phyloP scores from a whole-genome alignment of 345 rosid species.

The Anastatica hierochuntica region DNA sequence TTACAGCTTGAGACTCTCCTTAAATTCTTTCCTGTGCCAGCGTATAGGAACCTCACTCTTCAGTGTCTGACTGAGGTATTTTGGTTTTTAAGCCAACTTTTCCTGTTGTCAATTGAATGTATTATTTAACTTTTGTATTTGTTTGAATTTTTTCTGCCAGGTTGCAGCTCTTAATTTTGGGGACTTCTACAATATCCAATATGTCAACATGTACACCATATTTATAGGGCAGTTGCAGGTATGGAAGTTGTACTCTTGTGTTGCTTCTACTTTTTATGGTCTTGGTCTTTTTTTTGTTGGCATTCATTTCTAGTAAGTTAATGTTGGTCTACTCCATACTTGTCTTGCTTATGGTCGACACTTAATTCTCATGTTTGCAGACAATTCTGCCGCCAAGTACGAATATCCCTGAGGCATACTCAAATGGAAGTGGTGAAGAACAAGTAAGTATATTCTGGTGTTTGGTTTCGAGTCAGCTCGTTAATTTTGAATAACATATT shows the following conservation, averaged over 20 bases:
- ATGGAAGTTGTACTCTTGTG: slow-evolving; percentile 5
- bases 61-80: slow-evolving; percentile 95
- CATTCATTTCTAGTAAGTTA: neutral
- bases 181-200: slow-evolving; percentile 71
- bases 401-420: slow-evolving; percentile 88
- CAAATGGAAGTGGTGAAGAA: slow-evolving; percentile 75
- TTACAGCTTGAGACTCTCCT: slow-evolving; percentile 88
- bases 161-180: slow-evolving; percentile 90
- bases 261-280: neutral
- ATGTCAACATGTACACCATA: slow-evolving; percentile 65
- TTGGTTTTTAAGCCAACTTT: neutral
- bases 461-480: neutral
- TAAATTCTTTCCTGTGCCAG: slow-evolving; percentile 68
- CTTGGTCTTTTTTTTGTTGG: neutral
- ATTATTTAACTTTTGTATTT: slow-evolving; percentile 1
- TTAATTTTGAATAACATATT: neutral
- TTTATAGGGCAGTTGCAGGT: slow-evolving; percentile 92
- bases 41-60: slow-evolving; percentile 86
- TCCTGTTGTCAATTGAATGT: neutral
- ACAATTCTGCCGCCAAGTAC: slow-evolving; percentile 66
- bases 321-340: neutral
- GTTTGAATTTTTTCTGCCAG: slow-evolving; percentile 31
- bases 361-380: slow-evolving; percentile 33
- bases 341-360: slow-evolving; percentile 4
- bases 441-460: slow-evolving; percentile 41